Conservation (phyloP, 495 filamentous ascomycete species). For the Neurospora hispaniola region DNA sequence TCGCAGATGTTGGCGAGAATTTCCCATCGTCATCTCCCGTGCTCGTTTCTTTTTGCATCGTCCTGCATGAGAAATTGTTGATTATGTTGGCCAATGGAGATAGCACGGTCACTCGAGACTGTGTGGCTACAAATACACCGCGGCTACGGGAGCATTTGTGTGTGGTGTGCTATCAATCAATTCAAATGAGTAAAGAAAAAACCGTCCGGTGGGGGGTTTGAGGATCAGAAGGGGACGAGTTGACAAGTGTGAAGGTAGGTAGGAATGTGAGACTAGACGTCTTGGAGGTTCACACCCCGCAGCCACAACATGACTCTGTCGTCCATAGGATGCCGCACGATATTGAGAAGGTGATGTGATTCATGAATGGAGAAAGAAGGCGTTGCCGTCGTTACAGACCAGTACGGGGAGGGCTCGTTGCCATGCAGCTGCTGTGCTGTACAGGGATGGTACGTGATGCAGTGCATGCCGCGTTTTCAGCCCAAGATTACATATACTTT, state of each 20-base stretch:
- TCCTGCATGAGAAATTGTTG: background rate
- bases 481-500: background rate
- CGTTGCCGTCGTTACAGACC: background rate
- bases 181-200: background rate
- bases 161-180: background rate
- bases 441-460: background rate
- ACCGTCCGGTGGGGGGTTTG: background rate
- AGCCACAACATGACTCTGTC: background rate
- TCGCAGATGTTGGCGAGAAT: background rate
- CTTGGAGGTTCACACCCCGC: background rate
- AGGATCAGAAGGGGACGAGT: background rate
- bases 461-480: background rate
- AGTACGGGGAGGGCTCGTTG: background rate
- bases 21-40: background rate
- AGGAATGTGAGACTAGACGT: background rate
- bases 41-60: background rate
- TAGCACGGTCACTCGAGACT: background rate
- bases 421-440: constrained; percentile 4
- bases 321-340: background rate
- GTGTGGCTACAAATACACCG: background rate
- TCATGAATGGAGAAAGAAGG: background rate
- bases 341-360: background rate
- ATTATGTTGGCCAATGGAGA: background rate
- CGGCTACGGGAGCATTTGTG: background rate
- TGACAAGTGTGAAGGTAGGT: background rate